Conservation (phyloP, 2,329 filamentous ascomycete genomes). For the Chalaropsis ovoidea region DNA sequence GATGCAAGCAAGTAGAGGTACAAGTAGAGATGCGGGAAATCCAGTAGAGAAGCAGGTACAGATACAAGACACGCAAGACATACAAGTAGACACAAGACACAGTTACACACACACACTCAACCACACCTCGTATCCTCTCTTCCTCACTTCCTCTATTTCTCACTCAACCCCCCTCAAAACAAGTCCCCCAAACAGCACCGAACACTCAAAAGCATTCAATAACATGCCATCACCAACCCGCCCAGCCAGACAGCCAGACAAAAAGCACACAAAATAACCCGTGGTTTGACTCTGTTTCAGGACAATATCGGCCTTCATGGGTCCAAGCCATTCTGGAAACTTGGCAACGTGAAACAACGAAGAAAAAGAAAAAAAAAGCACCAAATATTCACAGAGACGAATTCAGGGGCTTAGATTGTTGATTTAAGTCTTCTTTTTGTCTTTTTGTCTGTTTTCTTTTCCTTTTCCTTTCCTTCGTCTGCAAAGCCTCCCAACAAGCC, state of each 20-base stretch:
- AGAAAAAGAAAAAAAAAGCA: neutral
- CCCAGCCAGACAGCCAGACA: no score
- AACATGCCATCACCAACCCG: no score
- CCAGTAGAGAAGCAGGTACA: neutral
- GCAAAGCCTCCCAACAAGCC: no score
- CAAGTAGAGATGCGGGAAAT: neutral
- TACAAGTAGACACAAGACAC: neutral
- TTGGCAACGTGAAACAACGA: constrained; percentile 4
- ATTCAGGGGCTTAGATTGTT: neutral
- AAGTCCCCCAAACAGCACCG: no score
- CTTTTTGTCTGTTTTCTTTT: no score
- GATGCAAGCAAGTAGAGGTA: no score
- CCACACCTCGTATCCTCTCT: no score
- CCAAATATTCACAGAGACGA: neutral
- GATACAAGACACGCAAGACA: no score
- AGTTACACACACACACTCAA: neutral
- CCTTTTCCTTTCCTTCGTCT: no score
- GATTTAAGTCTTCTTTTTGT: neutral
- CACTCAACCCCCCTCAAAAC: no score
- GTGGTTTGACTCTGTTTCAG: constrained; percentile 15
- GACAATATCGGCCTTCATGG: neutral
- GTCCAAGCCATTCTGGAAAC: constrained; percentile 8
- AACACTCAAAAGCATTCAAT: no score
- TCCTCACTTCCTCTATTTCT: no score
- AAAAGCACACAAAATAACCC: neutral